Evolutionary conservation across 768 basidiomycete species (phyloP).

Genomic region (Mycena floridula): DNA sequence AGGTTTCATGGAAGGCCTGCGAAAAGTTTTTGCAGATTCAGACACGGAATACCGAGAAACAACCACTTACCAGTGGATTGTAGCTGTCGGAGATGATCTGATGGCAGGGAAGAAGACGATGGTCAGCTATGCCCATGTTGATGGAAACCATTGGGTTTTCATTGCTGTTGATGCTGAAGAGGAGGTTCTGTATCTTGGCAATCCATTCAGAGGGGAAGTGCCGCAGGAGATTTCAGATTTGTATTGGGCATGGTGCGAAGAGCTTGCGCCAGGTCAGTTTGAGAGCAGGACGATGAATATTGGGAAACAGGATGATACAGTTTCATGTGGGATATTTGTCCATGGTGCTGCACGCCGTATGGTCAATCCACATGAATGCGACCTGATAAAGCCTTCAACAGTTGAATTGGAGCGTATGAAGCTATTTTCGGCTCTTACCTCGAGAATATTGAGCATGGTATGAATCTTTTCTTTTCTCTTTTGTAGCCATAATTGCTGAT

Average conservation of each 20-base stretch:
- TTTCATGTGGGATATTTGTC: not conserved
- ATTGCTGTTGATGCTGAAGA: not conserved
- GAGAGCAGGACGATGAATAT: not conserved
- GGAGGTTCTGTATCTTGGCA: not conserved
- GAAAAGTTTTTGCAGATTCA: no score
- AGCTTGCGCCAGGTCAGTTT: not conserved
- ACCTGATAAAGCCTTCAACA: not conserved
- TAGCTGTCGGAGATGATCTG: not conserved
- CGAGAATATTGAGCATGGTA: no score
- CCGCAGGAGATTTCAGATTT: not conserved
- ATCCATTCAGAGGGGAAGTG: not conserved
- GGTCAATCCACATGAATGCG: not conserved
- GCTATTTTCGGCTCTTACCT: not conserved
- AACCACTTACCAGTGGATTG: no score
- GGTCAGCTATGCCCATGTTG: not conserved
- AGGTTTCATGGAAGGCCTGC: no score
- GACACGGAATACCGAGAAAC: no score
- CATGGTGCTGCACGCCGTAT: not conserved
- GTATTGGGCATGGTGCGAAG: not conserved
- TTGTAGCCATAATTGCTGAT: not conserved
- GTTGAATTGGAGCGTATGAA: not conserved
- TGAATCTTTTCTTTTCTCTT: no score
- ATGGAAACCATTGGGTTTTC: not conserved
- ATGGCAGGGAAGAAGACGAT: not conserved
- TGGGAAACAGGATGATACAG: not conserved